These are phyloP conservation scores for Triticum monococcum DNA, from an alignment of 176 grass and related monocot genomes.

Conservation along the genomic window DNA sequence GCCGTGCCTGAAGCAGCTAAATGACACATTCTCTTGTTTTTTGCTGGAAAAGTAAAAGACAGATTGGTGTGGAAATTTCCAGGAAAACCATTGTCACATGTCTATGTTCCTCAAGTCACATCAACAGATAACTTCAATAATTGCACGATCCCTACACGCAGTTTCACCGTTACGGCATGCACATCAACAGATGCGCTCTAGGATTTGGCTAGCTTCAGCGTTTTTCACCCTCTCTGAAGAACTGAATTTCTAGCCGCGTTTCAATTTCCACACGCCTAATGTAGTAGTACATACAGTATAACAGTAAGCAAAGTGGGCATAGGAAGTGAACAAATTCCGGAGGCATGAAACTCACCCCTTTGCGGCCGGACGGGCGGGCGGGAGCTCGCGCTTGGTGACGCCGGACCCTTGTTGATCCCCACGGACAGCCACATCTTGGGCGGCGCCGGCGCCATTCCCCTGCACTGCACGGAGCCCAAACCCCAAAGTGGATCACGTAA, in stretches of 20 bases:
- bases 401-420: slow-evolving; percentile 4
- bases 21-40: too few species aligned
- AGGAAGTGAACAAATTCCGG: background rate
- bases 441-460: background rate
- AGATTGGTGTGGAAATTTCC: background rate
- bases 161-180: background rate
- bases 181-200: background rate
- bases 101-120: background rate
- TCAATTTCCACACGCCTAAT: background rate
- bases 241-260: background rate
- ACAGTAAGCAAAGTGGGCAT: background rate
- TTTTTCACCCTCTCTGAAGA: background rate
- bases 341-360: background rate
- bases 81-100: background rate
- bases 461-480: background rate
- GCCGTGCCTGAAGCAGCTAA: background rate
- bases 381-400: background rate
- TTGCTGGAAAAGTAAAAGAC: background rate
- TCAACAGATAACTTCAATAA: background rate
- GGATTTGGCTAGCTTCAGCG: background rate
- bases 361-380: background rate
- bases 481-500: background rate
- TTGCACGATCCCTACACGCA: background rate
- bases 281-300: background rate
- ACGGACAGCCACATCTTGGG: background rate